A percentile compares a stretch with the other conserved stretches of the same genome.
These are phyloP conservation scores for Aspergillus hancockii DNA, from an alignment of 495 filamentous ascomycete species.

Conservation along the genomic window DNA sequence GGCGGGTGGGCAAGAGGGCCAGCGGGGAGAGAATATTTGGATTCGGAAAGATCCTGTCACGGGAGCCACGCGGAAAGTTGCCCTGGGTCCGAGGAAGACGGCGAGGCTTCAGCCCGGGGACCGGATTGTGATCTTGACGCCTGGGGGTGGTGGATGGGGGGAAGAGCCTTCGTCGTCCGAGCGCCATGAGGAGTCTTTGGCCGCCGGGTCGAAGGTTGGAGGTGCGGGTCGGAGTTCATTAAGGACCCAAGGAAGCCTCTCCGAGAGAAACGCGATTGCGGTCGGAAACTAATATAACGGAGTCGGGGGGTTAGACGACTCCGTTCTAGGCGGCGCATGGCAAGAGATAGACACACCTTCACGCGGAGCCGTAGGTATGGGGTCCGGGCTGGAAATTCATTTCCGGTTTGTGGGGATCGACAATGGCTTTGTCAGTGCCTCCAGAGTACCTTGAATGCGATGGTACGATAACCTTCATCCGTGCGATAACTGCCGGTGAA, in stretches of 20 bases:
- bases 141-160: conserved; percentile 14
- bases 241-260: neutral
- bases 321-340: too few species aligned
- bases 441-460: too few species aligned
- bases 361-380: too few species aligned
- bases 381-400: too few species aligned
- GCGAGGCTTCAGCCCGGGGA: conserved; percentile 13
- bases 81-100: conserved; percentile 17
- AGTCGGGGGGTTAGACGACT: too few species aligned
- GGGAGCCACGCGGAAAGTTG: conserved; percentile 7
- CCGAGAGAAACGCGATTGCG: neutral
- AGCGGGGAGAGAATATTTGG: conserved; percentile 20
- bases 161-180: neutral
- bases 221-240: neutral
- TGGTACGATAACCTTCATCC: too few species aligned
- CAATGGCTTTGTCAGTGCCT: too few species aligned
- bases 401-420: too few species aligned
- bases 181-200: neutral
- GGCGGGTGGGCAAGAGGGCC: conserved; percentile 56
- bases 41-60: conserved; percentile 18
- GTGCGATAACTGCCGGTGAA: too few species aligned
- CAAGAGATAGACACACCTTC: too few species aligned
- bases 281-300: neutral
- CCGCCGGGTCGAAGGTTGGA: neutral
- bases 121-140: conserved; percentile 13